phyloP scores from a whole-genome alignment of 495 filamentous ascomycete genomes.

The Pyrenula massariospora region DNA sequence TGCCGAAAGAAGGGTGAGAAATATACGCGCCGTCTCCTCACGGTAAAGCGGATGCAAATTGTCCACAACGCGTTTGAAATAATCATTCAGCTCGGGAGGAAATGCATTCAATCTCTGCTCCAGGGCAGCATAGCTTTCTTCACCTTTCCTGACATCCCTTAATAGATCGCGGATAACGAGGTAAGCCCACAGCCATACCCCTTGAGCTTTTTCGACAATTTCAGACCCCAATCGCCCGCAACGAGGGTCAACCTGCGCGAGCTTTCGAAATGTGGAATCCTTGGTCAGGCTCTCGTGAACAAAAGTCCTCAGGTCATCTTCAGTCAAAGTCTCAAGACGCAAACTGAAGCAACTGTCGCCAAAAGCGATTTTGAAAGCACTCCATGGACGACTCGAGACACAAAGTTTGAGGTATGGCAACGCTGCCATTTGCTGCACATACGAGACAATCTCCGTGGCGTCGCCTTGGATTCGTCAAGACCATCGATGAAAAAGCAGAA shows the following conservation, averaged over 20 bases:
- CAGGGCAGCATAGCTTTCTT: background rate
- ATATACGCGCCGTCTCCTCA: background rate
- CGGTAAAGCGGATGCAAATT: background rate
- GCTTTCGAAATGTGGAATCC: slow-evolving; percentile 17
- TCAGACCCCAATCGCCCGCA: slow-evolving; percentile 5
- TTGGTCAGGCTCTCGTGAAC: slow-evolving; percentile 10
- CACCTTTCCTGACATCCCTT: background rate
- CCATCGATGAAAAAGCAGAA: slow-evolving; percentile 35
- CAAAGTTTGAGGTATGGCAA: slow-evolving; percentile 32
- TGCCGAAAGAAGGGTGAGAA: background rate
- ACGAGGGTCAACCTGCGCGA: slow-evolving; percentile 9
- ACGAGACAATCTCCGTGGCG: no score
- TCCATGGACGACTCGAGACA: slow-evolving; percentile 36
- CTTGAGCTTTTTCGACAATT: slow-evolving; percentile 18
- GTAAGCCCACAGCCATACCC: slow-evolving; percentile 29
- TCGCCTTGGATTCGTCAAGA: slow-evolving; percentile 31
- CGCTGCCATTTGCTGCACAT: slow-evolving; percentile 8
- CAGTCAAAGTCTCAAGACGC: slow-evolving; percentile 3
- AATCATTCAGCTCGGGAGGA: background rate
- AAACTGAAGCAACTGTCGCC: background rate
- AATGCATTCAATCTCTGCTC: background rate
- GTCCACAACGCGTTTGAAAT: background rate
- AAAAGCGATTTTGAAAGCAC: slow-evolving; percentile 29
- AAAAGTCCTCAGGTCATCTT: slow-evolving; percentile 2
- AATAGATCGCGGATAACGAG: background rate